These are phyloP conservation scores for Aspergillus aculeatinus DNA, from an alignment of 2,329 filamentous ascomycete species.

Conservation along the genomic window DNA sequence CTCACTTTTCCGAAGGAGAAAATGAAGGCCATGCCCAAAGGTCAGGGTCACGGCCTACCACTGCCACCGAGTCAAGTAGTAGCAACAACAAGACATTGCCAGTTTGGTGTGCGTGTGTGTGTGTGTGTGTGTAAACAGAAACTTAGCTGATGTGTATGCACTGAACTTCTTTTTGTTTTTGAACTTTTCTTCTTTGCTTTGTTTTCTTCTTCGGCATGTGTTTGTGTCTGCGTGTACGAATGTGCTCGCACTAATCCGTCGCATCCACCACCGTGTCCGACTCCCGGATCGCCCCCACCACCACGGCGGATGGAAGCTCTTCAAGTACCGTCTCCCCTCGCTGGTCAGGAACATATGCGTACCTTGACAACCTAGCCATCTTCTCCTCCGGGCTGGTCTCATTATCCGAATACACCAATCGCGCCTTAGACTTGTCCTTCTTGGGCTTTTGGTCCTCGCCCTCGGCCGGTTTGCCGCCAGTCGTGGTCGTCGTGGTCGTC, in stretches of 20 bases:
- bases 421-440: conserved; percentile 65
- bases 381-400: conserved; percentile 83
- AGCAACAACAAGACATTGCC: background rate
- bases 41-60: background rate
- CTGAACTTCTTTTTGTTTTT: conserved; percentile 10
- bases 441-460: conserved; percentile 63
- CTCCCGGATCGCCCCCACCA: conserved; percentile 34
- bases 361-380: conserved; percentile 76
- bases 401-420: conserved; percentile 79
- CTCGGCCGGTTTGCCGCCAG: conserved; percentile 8
- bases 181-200: background rate
- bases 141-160: conserved; percentile 37
- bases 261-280: conserved; percentile 30
- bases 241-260: background rate
- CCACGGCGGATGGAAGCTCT: conserved; percentile 35
- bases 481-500: conserved; percentile 41
- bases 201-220: conserved; percentile 1
- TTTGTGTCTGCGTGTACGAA: background rate
- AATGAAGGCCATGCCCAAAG: too few species aligned
- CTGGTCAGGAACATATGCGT: conserved; percentile 61
- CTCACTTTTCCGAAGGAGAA: background rate
- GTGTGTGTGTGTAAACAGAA: background rate
- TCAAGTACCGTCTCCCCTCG: conserved; percentile 38
- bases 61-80: background rate
- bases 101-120: background rate